Conservation (phyloP, 75 land plant genomes). For the Larix kaempferi region DNA sequence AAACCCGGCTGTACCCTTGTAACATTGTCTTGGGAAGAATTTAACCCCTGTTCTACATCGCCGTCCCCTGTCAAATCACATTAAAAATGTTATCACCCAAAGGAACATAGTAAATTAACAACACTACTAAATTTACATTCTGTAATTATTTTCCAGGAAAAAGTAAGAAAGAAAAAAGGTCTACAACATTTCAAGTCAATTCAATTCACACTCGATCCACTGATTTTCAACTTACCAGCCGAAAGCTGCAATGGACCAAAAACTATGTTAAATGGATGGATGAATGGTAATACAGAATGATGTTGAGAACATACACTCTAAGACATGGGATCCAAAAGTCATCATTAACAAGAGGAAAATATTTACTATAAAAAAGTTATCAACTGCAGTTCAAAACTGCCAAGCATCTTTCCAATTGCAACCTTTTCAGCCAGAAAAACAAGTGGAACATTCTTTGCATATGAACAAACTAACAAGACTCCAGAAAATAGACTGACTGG, state of each 20-base stretch:
- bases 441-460: neutral
- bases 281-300: neutral
- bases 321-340: neutral
- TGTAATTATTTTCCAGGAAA: neutral
- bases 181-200: neutral
- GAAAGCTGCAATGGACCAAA: neutral
- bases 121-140: neutral
- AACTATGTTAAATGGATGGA: neutral
- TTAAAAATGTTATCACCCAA: neutral
- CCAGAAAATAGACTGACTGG: neutral
- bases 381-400: neutral
- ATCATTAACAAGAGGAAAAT: neutral
- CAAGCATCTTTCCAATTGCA: neutral
- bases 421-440: too few species aligned
- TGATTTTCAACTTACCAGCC: neutral
- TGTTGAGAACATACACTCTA: neutral
- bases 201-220: neutral
- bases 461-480: neutral
- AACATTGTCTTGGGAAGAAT: conserved; percentile 2
- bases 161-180: neutral
- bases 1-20: conserved; percentile 13
- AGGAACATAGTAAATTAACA: neutral
- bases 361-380: neutral
- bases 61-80: neutral
- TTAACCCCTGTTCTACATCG: neutral